These are phyloP conservation scores for Prunus yedoensis DNA, from an alignment of 331 rosid species.

Conservation along the genomic window DNA sequence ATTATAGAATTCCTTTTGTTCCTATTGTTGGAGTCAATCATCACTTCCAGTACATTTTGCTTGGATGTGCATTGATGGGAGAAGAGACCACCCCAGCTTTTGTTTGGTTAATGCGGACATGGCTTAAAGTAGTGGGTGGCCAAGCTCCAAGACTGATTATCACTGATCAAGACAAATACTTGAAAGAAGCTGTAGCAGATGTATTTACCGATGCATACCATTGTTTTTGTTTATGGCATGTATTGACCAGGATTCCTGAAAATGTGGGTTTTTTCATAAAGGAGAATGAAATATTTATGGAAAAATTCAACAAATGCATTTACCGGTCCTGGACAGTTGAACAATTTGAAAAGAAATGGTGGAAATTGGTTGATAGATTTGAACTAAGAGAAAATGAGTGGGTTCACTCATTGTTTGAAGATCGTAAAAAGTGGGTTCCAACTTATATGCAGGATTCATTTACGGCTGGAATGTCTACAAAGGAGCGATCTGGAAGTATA, in stretches of 20 bases:
- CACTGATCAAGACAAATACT: constrained; percentile 48
- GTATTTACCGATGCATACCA: constrained; percentile 51
- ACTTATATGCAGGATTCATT: constrained; percentile 39
- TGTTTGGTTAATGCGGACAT: constrained; percentile 60
- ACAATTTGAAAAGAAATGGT: constrained; percentile 64
- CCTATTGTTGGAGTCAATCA: constrained; percentile 67
- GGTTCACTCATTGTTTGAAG: constrained; percentile 53
- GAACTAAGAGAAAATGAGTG: constrained; percentile 47
- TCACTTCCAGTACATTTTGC: constrained; percentile 61
- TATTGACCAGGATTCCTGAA: constrained; percentile 41
- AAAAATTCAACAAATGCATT: constrained; percentile 43
- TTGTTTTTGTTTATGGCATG: constrained; percentile 60
- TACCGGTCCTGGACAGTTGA: constrained; percentile 45
- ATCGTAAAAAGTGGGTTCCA: constrained; percentile 64
- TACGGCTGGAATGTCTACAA: constrained; percentile 65
- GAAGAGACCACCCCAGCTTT: constrained; percentile 41
- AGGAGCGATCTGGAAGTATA: constrained; percentile 49
- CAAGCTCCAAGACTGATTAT: constrained; percentile 54
- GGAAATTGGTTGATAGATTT: constrained; percentile 49
- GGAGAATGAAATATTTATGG: constrained; percentile 39
- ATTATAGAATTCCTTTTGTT: constrained; percentile 56
- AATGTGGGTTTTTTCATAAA: constrained; percentile 36
- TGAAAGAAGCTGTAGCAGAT: constrained; percentile 61
- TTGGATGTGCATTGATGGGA: constrained; percentile 63
- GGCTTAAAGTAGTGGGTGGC: constrained; percentile 64